phyloP scores from a whole-genome alignment of 2,329 filamentous ascomycete genomes.

The Fusarium torreyae region DNA sequence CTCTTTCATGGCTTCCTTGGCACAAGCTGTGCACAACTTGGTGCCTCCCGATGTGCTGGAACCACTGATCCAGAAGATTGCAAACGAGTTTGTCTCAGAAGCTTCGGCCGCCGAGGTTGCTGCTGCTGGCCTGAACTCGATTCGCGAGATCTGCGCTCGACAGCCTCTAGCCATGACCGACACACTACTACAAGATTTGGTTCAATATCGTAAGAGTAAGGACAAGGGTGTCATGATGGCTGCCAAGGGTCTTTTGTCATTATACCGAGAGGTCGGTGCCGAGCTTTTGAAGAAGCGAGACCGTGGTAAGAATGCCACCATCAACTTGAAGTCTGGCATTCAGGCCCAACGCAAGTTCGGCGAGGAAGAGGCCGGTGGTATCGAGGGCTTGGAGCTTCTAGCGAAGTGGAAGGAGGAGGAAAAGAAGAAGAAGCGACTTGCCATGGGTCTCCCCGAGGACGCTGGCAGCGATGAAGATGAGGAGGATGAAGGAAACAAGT shows the following conservation, averaged over 20 bases:
- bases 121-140: slow-evolving; percentile 92
- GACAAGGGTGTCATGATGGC: slow-evolving; percentile 99
- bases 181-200: slow-evolving; percentile 93
- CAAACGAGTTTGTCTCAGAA: slow-evolving; percentile 98
- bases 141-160: slow-evolving; percentile 91
- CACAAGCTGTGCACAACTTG: slow-evolving; percentile 90
- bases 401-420: slow-evolving; percentile 96
- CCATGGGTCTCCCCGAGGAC: slow-evolving; percentile 76
- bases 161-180: slow-evolving; percentile 98
- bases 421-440: slow-evolving; percentile 78
- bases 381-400: slow-evolving; percentile 92
- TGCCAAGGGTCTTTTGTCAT: slow-evolving; percentile 88
- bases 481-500: slow-evolving; percentile 69
- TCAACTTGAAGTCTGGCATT: slow-evolving; percentile 83
- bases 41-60: slow-evolving; percentile 95
- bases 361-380: slow-evolving; percentile 83
- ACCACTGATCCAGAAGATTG: slow-evolving; percentile 93
- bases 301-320: slow-evolving; percentile 90
- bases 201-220: slow-evolving; percentile 96
- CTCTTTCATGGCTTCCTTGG: slow-evolving; percentile 91
- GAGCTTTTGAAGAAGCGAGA: slow-evolving; percentile 92
- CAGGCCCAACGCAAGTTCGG: slow-evolving; percentile 85
- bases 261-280: slow-evolving; percentile 93
- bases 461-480: slow-evolving; percentile 73
- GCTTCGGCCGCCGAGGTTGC: slow-evolving; percentile 92